Evolutionary conservation across 2,329 filamentous ascomycete species (phyloP), one percentile per base, ranked within the genome.

Genomic region (Venturia asperata): DNA sequence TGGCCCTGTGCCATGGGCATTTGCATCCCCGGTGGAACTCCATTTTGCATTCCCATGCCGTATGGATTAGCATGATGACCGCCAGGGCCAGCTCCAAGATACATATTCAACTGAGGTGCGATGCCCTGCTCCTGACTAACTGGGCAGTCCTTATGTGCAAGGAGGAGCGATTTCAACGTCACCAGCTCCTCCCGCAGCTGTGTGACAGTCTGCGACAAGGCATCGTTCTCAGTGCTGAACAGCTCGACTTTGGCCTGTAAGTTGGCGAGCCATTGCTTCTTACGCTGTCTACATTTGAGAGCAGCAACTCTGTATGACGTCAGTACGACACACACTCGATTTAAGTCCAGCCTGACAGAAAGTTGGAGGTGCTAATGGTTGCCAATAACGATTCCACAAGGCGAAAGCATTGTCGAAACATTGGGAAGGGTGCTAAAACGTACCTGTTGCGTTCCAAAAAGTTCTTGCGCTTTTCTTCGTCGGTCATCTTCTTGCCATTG

Each of bases 261-360:
- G 70, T 96, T 97, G 41, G 90, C 90, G 66, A 97, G 84, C 94
- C 94, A 99, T 75, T 97, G 94, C 83, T 99, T 99, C 83, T 99
- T 99, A 24, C 94, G 86, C 76, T 99, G 94, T 67, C 94, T 89
- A 77, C 94, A 99, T 74, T 99, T 99, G 67, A 99, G 82, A 3
- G 94, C 94, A 68, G 94, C 94, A 69, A 99, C 92, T 74, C 94
- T 97, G 69, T 27, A 30, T 39, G 7, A 39, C 49, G 65, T 76
- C 69, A 76, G 72, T 30, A 24, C 21, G n/a, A 67, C 30, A 5
- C 45, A 39, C 7, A 21, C 34, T 42, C 30, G 7, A 43, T 5
- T 30, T 3, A 6, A 19, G 3, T 27, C 5, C 7, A 43, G 42
- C 15, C 42, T 17, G 37, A 39, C 37, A 11, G 37, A 39, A 39